phyloP scores from a whole-genome alignment of 2,329 filamentous ascomycete species.

The Sphaerulina vaccinii region DNA sequence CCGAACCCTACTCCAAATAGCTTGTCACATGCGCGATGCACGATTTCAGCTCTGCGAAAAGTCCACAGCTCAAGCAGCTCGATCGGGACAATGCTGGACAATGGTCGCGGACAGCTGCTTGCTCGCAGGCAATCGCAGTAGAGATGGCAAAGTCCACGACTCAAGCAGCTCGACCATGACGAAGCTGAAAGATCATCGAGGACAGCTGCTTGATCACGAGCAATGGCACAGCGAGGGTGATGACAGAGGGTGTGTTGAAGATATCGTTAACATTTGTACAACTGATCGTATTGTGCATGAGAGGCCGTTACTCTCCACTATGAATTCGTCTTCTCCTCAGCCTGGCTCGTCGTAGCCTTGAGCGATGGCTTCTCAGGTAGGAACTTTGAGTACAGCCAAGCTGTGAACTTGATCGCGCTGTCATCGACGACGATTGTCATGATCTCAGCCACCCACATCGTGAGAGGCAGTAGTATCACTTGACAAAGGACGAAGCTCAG shows the following conservation, averaged over 20 bases:
- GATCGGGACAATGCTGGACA: no score
- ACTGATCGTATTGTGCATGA: conserved; percentile 4
- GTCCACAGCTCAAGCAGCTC: no score
- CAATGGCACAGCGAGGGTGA: no score
- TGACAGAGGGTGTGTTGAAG: neutral
- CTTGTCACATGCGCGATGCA: neutral
- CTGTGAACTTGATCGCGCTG: conserved; percentile 58
- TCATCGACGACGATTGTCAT: conserved; percentile 59
- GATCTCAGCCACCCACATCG: conserved; percentile 58
- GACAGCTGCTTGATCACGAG: no score
- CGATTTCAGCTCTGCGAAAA: no score
- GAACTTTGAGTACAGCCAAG: conserved; percentile 56
- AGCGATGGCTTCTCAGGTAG: conserved; percentile 17
- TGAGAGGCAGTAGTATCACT: conserved; percentile 59
- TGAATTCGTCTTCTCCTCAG: conserved; percentile 13
- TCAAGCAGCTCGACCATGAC: no score
- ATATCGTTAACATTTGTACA: neutral
- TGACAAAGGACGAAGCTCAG: conserved; percentile 60
- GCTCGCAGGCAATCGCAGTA: no score
- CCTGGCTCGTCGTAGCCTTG: conserved; percentile 6
- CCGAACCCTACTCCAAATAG: neutral
- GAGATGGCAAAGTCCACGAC: no score
- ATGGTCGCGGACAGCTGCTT: no score
- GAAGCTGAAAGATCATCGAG: no score
- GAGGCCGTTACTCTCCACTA: conserved; percentile 8